Evolutionary conservation across 257 asterid species (phyloP).

Genomic region (Solanum ossicruentum): DNA sequence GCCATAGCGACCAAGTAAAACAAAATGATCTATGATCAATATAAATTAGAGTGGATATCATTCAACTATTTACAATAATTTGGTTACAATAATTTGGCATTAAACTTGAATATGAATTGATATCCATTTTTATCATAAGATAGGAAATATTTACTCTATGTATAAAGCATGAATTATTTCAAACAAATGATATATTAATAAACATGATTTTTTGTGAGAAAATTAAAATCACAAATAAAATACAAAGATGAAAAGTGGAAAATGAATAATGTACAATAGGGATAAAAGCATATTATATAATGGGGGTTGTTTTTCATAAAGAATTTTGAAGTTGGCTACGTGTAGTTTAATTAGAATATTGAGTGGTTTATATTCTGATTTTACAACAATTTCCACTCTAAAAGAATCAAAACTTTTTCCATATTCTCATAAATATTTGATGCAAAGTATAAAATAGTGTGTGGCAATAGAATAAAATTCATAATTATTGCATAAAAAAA

Average conservation of each 20-base stretch:
- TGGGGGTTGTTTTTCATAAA: background rate
- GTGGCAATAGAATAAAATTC: background rate
- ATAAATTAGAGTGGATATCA: no score
- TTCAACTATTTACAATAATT: no score
- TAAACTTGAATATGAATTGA: no score
- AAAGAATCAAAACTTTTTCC: background rate
- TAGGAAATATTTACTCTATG: no score
- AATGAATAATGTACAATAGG: background rate
- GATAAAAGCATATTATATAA: background rate
- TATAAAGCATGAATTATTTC: background rate
- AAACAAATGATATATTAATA: background rate
- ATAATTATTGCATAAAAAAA: background rate
- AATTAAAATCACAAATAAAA: background rate
- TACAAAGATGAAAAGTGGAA: background rate
- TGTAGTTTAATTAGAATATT: background rate
- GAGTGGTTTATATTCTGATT: background rate
- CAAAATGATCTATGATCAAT: no score
- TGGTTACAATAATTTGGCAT: no score
- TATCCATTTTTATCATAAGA: no score
- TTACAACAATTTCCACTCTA: background rate
- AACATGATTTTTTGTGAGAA: background rate
- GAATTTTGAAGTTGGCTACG: background rate
- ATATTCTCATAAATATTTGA: background rate
- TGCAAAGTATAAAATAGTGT: background rate
- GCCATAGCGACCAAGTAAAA: fast-evolving